phyloP scores from a whole-genome alignment of 2,329 filamentous ascomycete species.

The Trichothecium roseum region DNA sequence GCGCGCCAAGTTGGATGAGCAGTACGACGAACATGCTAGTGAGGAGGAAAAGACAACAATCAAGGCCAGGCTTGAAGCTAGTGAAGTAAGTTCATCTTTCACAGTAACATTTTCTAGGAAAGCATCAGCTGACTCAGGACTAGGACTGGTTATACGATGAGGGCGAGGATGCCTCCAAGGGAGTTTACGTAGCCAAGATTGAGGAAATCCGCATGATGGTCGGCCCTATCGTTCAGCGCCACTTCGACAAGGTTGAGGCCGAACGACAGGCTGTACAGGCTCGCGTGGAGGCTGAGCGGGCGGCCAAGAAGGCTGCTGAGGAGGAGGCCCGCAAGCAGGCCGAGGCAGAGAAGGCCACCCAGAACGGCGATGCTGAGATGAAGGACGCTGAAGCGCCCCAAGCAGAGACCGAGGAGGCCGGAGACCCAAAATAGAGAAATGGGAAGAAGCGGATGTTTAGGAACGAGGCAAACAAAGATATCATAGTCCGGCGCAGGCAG shows the following conservation, averaged over 20 bases:
- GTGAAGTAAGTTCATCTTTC: slow-evolving; percentile 57
- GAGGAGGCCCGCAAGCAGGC: slow-evolving; percentile 45
- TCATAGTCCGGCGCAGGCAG: no score
- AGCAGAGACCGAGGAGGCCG: slow-evolving; percentile 37
- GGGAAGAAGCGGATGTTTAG: background rate
- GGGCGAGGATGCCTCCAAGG: slow-evolving; percentile 89
- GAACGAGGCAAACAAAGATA: background rate
- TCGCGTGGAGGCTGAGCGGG: slow-evolving; percentile 65
- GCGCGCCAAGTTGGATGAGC: slow-evolving; percentile 87
- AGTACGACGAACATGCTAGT: slow-evolving; percentile 78
- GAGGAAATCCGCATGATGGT: slow-evolving; percentile 89
- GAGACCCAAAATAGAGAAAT: slow-evolving; percentile 22
- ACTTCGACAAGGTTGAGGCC: slow-evolving; percentile 87
- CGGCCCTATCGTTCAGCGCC: slow-evolving; percentile 84
- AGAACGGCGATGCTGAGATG: slow-evolving; percentile 51
- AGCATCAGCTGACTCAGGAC: background rate
- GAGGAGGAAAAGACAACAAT: slow-evolving; percentile 90
- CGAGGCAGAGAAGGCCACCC: slow-evolving; percentile 38
- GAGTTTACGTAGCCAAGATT: slow-evolving; percentile 86
- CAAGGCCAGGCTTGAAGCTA: slow-evolving; percentile 68
- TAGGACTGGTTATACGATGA: slow-evolving; percentile 99
- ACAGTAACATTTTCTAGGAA: background rate
- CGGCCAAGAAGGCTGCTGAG: slow-evolving; percentile 58
- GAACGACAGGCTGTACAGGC: slow-evolving; percentile 74
- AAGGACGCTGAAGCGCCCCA: slow-evolving; percentile 47